Base-by-base conservation (phyloP, 2,329 filamentous ascomycete genomes). In the Aspergillus sp. region DNA sequence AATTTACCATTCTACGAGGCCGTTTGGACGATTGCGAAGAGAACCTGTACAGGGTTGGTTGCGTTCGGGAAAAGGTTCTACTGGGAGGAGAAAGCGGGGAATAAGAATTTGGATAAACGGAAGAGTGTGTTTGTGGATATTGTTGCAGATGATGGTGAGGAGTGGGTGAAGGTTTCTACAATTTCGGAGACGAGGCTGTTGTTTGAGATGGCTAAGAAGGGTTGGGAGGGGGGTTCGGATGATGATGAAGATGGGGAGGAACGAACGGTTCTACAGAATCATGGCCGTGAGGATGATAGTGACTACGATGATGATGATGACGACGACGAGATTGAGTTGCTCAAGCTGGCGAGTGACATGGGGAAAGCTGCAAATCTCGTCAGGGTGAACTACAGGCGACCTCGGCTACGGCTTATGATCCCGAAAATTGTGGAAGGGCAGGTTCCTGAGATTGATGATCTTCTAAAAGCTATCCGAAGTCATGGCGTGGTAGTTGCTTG, bases 141-240 rank as follows among this genome's bases (percentile, higher is more conserved):
- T 46, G 82, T 90, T 25, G 81, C 84, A 2, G 77, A 84, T 56
- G 81, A 84, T 68, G 87, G 87, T 11, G 73, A 80, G 57, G 81
- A 86, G 65, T 90, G 87, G 88, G 81, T 87, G 54, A 89, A 89
- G 69, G 82, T 90, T 1, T 88, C 85, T 5, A 87, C 86, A 4
- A 76, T 88, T 23, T 87, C 84, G 1, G 83, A 88, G 62, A 84
- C 81, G 57, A 79, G 87, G 52, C 74, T 90, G 31, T 72, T 89
- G 17, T 87, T 87, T 67, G 87, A 90, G 64, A 80, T 90, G 62
- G 87, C 88, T 3, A 88, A 89, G 69, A 81, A 86, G 57, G 87
- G 87, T 11, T 88, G 85, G 82, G 82, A 85, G 62, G 72, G 70
- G 44, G 77, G 76, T 55, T 77, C 73, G 35, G 81, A 82, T 6